Conservation (phyloP, 1,284 basidiomycete genomes). For the Crepidotus sp. region DNA sequence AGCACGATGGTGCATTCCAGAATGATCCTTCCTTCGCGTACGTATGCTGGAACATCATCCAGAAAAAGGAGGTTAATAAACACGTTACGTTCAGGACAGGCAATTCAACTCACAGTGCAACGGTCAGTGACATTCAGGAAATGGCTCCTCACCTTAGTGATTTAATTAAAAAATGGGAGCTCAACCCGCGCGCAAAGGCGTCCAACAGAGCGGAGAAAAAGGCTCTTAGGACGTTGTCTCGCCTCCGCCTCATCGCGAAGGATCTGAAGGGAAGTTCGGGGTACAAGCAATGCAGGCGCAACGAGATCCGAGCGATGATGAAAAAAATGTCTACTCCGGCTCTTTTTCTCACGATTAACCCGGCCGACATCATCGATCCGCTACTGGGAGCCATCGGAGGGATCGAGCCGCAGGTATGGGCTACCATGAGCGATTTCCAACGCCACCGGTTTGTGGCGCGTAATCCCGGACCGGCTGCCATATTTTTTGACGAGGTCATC, state of each 20-base stretch:
- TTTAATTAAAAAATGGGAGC: slow-evolving; percentile 3
- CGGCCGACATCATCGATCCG: slow-evolving; percentile 3
- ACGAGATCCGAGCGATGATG: slow-evolving; percentile 3
- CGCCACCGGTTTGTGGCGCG: neutral
- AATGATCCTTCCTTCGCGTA: slow-evolving; percentile 5
- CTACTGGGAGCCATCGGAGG: neutral
- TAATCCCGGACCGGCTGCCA: neutral
- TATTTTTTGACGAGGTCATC: slow-evolving; percentile 1
- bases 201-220: neutral
- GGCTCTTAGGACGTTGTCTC: neutral
- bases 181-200: neutral
- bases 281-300: slow-evolving; percentile 1
- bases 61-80: slow-evolving; percentile 3
- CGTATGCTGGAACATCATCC: slow-evolving; percentile 10
- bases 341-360: neutral
- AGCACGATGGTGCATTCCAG: neutral
- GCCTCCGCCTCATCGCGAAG: neutral
- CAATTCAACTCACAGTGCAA: neutral
- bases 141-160: neutral
- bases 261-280: slow-evolving; percentile 3
- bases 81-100: slow-evolving; percentile 1
- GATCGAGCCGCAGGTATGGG: neutral
- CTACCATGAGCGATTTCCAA: neutral
- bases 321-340: neutral
- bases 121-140: neutral